phyloP scores from a whole-genome alignment of 2,329 filamentous ascomycete species.

The Alternaria alternata region DNA sequence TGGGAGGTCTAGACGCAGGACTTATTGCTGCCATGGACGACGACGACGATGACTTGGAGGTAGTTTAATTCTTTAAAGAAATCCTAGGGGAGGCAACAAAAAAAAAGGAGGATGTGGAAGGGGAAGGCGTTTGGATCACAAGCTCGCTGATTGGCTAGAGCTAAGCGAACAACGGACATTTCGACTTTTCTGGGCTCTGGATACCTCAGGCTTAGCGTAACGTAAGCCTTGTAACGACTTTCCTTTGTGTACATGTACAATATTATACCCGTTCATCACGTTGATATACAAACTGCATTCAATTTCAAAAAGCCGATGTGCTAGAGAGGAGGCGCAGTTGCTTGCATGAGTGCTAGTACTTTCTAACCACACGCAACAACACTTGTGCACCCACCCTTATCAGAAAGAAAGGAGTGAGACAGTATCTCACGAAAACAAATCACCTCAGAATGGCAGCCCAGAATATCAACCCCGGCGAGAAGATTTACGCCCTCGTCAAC shows the following conservation, averaged over 20 bases:
- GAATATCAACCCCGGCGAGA: neutral
- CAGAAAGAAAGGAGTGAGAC: neutral
- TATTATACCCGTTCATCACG: constrained; percentile 13
- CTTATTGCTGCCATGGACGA: constrained; percentile 51
- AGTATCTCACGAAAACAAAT: neutral
- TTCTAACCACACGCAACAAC: neutral
- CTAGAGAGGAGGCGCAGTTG: neutral
- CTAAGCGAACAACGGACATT: constrained; percentile 41
- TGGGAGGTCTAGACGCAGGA: constrained; percentile 47
- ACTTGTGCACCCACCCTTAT: neutral
- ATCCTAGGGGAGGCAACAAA: constrained; percentile 11
- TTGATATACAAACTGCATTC: neutral
- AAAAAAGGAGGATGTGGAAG: constrained; percentile 3
- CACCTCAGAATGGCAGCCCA: neutral
- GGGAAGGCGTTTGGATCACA: constrained; percentile 29
- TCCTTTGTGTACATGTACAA: constrained; percentile 26
- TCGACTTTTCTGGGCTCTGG: constrained; percentile 29
- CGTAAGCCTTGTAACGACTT: constrained; percentile 28
- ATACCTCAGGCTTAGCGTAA: constrained; percentile 17
- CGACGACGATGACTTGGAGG: constrained; percentile 59
- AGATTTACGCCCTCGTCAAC: constrained; percentile 75
- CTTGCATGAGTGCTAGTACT: neutral
- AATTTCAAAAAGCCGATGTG: neutral
- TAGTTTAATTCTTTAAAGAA: constrained; percentile 52
- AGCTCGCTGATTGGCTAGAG: constrained; percentile 39